Evolutionary conservation across 2,329 filamentous ascomycete species (phyloP).

Genomic region (Fusarium sp.): DNA sequence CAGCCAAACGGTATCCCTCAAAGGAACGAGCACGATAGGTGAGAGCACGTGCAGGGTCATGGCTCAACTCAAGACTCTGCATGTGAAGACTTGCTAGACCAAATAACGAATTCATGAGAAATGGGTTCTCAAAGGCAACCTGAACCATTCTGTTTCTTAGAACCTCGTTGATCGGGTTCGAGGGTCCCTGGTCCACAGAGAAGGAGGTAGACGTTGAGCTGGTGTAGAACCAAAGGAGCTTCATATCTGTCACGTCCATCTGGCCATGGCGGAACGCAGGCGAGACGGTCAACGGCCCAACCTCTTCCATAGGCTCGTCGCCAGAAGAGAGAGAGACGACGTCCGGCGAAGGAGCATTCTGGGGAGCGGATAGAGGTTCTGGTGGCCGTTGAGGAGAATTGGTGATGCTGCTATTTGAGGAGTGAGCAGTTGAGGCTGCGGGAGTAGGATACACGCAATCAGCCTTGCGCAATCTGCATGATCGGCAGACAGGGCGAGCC

Average conservation of each 20-base stretch:
- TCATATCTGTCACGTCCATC: conserved; percentile 58
- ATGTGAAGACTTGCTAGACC: conserved; percentile 62
- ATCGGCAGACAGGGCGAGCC: conserved; percentile 57
- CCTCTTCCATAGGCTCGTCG: conserved; percentile 16
- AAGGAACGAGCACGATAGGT: conserved; percentile 60
- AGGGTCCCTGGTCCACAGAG: conserved; percentile 49
- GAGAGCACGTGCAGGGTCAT: conserved; percentile 52
- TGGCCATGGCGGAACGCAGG: conserved; percentile 46
- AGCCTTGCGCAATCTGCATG: conserved; percentile 59
- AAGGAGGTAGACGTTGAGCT: conserved; percentile 58
- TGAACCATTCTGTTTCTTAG: conserved; percentile 59
- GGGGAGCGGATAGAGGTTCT: neutral
- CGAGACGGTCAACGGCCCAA: conserved; percentile 30
- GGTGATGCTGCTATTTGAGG: neutral
- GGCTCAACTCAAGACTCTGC: conserved; percentile 50
- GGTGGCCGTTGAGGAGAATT: neutral
- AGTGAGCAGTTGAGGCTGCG: neutral
- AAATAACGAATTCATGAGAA: conserved; percentile 65
- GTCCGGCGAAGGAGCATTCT: conserved; percentile 10
- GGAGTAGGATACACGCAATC: conserved; percentile 56
- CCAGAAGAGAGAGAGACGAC: conserved; percentile 8
- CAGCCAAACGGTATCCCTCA: conserved; percentile 61
- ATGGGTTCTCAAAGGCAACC: conserved; percentile 61
- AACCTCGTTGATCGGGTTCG: conserved; percentile 51
- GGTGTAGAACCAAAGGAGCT: conserved; percentile 65